Base-by-base conservation (phyloP, 1,284 basidiomycete species). In the Moesziomyces sp. region DNA sequence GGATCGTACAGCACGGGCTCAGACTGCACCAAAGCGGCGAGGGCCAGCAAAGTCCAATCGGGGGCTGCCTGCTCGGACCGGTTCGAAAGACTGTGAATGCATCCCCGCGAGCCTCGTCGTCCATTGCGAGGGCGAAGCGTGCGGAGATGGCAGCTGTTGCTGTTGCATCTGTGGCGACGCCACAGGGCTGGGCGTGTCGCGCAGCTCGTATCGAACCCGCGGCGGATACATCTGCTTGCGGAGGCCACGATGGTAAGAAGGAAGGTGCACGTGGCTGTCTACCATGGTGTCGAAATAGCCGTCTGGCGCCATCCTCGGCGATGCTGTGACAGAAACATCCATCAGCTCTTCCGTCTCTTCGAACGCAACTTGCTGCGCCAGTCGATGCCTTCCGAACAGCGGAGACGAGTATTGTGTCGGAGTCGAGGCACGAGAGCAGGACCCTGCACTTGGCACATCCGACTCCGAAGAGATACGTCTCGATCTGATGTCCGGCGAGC, bases 151-250 rank as follows among this genome's bases (percentile, higher is more conserved):
- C 14, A 40, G 38, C 38, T 16, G 18, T 18, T 16, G 38, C 18
- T 40, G 38, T 14, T 40, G 38, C 14, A 18, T 11, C 38, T 38
- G 26, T 19, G 38, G 34, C 3, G 16, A 11, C n/a, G 23, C 18
- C 9, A 35, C 18, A 11, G 40, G 43, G 9, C 35, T 19, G 14
- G 21, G 11, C 14, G 19, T 24, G 23, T 26, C 35, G 14, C 23
- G 43, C 10, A 50, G 13, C n/a, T 21, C 34, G n/a, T 69, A 69
- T 40, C 52, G 52, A 3, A 69, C 66, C 1, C 66, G 66, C 14
- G 66, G 66, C 0, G 66, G 66, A n/a, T 63, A 63, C 21, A 45
- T 34, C 18, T 59, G 59, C 56, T 69, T 69, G 30, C 66, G 66
- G 18, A 69, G 51, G 34, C 42, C 38, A n/a, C 66, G 66, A 44